Evolutionary conservation across 768 basidiomycete genomes (phyloP).

Genomic region (Amanita subjunquillea): DNA sequence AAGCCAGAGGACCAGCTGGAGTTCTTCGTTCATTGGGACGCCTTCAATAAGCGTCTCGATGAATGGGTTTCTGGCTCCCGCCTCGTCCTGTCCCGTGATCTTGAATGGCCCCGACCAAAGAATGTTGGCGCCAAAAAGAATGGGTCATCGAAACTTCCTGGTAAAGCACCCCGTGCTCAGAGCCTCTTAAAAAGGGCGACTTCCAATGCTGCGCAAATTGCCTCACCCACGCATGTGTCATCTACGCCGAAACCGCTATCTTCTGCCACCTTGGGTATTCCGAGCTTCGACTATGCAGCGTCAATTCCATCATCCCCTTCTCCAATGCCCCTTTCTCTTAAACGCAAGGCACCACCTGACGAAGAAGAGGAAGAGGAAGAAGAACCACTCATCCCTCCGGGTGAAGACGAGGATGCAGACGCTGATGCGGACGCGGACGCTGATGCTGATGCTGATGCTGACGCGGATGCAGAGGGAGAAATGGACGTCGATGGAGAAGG

Average conservation of each 20-base stretch:
- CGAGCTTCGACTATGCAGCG: slow-evolving; percentile 22
- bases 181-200: slow-evolving; percentile 62
- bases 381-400: slow-evolving; percentile 14
- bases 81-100: slow-evolving; percentile 71
- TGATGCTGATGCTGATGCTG: slow-evolving; percentile 38
- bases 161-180: slow-evolving; percentile 51
- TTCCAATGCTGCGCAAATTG: slow-evolving; percentile 49
- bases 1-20: slow-evolving; percentile 76
- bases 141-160: slow-evolving; percentile 40
- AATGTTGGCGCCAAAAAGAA: slow-evolving; percentile 46
- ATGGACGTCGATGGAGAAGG: slow-evolving; percentile 70
- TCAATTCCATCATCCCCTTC: slow-evolving; percentile 41
- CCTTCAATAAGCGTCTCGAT: slow-evolving; percentile 98
- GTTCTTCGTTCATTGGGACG: slow-evolving; percentile 97
- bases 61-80: slow-evolving; percentile 93
- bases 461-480: slow-evolving; percentile 58
- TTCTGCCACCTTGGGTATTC: slow-evolving; percentile 12
- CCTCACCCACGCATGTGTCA: slow-evolving; percentile 50
- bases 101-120: slow-evolving; percentile 96
- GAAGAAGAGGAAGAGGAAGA: slow-evolving; percentile 61
- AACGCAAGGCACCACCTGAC: slow-evolving; percentile 59
- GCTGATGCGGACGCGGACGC: slow-evolving; percentile 47
- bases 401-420: slow-evolving; percentile 37
- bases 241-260: slow-evolving; percentile 28
- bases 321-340: slow-evolving; percentile 39